A percentile compares a stretch with the other conserved stretches of the same genome.
Evolutionary conservation across 305 asterid species (phyloP).

Genomic region (Plantago rigida): DNA sequence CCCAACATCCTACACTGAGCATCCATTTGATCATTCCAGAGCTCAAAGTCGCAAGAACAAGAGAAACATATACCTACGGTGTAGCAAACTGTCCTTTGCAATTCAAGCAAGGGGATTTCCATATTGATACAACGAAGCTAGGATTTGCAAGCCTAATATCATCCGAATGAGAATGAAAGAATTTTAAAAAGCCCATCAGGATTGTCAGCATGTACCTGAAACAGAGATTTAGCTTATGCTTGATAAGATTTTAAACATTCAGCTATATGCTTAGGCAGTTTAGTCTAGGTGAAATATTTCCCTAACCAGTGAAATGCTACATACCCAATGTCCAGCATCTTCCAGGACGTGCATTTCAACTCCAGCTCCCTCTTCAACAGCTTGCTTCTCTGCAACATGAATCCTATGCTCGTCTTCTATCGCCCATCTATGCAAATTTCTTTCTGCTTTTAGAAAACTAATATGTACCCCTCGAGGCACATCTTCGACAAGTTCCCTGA

Average conservation of each 20-base stretch:
- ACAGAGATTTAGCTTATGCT: neutral
- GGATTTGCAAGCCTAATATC: constrained; percentile 36
- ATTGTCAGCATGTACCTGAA: constrained; percentile 95
- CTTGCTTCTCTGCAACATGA: constrained; percentile 91
- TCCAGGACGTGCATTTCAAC: constrained; percentile 97
- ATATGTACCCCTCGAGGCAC: constrained; percentile 93
- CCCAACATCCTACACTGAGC: constrained; percentile 9
- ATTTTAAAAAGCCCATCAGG: constrained; percentile 90
- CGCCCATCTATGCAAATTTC: constrained; percentile 96
- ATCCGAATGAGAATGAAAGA: constrained; percentile 85
- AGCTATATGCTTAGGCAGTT: neutral
- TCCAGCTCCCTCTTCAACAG: constrained; percentile 87
- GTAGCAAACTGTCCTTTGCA: neutral
- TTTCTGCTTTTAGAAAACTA: constrained; percentile 85
- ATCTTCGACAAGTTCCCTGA: constrained; percentile 86
- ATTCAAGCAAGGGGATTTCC: neutral
- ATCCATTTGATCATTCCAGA: constrained; percentile 6
- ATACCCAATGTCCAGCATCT: constrained; percentile 98
- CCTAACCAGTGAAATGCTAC: constrained; percentile 18
- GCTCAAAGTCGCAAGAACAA: constrained; percentile 5
- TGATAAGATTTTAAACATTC: neutral
- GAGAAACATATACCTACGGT: constrained; percentile 19
- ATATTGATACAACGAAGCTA: neutral
- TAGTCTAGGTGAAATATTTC: too few relatives aligned
- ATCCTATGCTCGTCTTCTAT: constrained; percentile 79